phyloP scores from a whole-genome alignment of 352 stramenopile genomes.

The Pythium sp. region DNA sequence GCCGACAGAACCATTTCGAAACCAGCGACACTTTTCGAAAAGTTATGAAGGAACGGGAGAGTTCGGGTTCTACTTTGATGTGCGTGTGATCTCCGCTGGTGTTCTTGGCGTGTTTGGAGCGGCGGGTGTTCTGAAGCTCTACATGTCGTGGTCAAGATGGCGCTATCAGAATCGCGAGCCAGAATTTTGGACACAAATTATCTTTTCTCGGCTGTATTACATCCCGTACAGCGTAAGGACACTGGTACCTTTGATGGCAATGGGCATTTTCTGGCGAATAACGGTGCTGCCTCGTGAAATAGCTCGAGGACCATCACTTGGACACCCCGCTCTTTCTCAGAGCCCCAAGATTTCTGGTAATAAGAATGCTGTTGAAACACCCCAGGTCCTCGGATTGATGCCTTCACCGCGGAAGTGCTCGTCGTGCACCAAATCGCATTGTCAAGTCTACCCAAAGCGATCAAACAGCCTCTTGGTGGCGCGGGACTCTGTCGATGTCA shows the following conservation, averaged over 20 bases:
- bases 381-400: too few species aligned
- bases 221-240: constrained; percentile 19
- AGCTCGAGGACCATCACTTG: too few species aligned
- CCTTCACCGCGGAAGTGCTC: too few species aligned
- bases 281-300: too few species aligned
- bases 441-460: too few species aligned
- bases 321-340: too few species aligned
- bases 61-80: too few species aligned
- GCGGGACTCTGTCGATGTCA: background rate
- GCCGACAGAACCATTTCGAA: background rate
- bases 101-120: background rate
- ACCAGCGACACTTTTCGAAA: background rate
- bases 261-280: constrained; percentile 21
- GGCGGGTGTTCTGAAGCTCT: background rate
- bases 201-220: constrained; percentile 14
- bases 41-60: too few species aligned
- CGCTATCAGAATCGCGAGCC: background rate
- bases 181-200: background rate
- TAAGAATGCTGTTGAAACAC: too few species aligned
- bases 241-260: constrained; percentile 13
- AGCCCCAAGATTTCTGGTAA: too few species aligned
- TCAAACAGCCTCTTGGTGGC: background rate
- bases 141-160: background rate
- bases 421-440: too few species aligned
- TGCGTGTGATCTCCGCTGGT: too few species aligned